Evolutionary conservation across 306 rosid genomes (phyloP).

Genomic region (Rubus idaeus): DNA sequence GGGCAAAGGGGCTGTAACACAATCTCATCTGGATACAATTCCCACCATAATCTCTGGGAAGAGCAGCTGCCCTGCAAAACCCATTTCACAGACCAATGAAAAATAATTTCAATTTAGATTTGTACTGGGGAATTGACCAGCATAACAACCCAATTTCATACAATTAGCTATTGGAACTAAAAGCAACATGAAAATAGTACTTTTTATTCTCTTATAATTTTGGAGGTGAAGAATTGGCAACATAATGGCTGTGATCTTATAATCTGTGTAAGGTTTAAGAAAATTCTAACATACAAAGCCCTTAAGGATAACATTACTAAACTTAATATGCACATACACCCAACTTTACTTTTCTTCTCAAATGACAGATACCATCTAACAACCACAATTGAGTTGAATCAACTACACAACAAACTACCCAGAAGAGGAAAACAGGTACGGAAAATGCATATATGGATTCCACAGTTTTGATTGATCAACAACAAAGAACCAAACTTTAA

Average conservation of each 20-base stretch:
- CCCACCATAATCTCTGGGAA: slow-evolving; percentile 61
- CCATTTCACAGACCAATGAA: slow-evolving; percentile 13
- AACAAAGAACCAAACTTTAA: slow-evolving; percentile 12
- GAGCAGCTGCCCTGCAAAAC: slow-evolving; percentile 60
- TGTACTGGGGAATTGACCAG: neutral
- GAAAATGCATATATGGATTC: slow-evolving; percentile 18
- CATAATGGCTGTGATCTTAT: neutral
- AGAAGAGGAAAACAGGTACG: neutral
- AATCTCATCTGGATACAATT: slow-evolving; percentile 62
- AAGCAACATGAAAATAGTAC: neutral
- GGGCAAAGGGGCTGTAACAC: slow-evolving; percentile 74
- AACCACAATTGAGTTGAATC: slow-evolving; percentile 13
- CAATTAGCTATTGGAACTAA: neutral
- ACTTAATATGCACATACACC: slow-evolving; percentile 4
- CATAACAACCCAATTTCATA: neutral
- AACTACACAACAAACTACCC: slow-evolving; percentile 20
- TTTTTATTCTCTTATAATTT: neutral
- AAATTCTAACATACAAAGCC: neutral
- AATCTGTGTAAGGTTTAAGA: neutral
- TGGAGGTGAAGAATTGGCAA: slow-evolving; percentile 7
- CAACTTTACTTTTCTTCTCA: slow-evolving; percentile 13
- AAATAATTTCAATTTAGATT: neutral
- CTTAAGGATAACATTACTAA: slow-evolving; percentile 2
- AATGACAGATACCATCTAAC: slow-evolving; percentile 21
- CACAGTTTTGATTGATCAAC: slow-evolving; percentile 11